Conservation (phyloP, 768 basidiomycete genomes). For the Kwoniella mangroviensis region DNA sequence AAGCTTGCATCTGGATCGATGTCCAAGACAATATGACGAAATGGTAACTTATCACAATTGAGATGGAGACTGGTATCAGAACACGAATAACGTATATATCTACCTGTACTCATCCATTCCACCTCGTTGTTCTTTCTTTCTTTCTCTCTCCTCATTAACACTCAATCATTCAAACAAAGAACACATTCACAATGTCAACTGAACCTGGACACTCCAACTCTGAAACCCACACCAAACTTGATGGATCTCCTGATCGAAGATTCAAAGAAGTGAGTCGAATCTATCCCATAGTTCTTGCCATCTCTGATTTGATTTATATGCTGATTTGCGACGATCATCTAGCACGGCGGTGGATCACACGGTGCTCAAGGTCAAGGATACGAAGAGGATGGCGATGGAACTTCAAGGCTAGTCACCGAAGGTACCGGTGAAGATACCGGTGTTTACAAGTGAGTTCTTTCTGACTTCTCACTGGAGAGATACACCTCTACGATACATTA, state of each 20-base stretch:
- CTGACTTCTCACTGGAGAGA: not conserved
- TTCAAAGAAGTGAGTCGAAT: conserved; percentile 51
- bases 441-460: conserved; percentile 46
- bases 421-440: conserved; percentile 48
- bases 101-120: not conserved
- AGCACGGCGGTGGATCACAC: conserved; percentile 52
- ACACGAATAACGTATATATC: not conserved
- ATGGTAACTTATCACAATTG: not conserved
- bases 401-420: conserved; percentile 49
- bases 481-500: no score
- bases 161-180: not conserved
- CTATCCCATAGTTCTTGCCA: not conserved
- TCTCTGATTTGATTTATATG: not conserved
- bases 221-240: conserved; percentile 41
- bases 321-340: not conserved
- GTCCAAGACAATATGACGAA: not conserved
- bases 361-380: conserved; percentile 46
- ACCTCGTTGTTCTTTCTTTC: not conserved
- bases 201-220: conserved; percentile 45
- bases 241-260: conserved; percentile 50
- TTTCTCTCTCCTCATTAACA: not conserved
- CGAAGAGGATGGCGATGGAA: conserved; percentile 50
- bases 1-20: not conserved
- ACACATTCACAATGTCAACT: conserved; percentile 28
- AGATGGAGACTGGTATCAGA: no score